Base-by-base conservation (phyloP, 768 basidiomycete species). In the Pulveroboletus sp. region DNA sequence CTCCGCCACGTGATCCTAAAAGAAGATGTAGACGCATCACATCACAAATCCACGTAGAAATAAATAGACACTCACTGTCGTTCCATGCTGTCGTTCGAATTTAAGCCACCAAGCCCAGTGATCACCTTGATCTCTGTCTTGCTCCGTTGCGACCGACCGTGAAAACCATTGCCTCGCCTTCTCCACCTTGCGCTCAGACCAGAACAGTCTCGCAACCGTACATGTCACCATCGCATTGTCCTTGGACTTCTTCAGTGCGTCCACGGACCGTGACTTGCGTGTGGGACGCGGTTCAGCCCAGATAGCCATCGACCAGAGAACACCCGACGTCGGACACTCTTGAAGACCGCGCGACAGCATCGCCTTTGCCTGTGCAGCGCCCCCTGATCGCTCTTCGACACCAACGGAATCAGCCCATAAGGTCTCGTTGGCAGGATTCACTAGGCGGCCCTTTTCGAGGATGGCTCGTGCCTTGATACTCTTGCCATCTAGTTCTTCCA, bases 21-120 rank as follows among this genome's bases (percentile, higher is more conserved):
- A 8, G 9, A 18, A 18, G n/a, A n/a, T 7, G 36, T 42, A 1
- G 51, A 37, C 15, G n/a, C 38, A 27, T 24, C 4, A 32, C 9
- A 46, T 38, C 42, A 38, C 26, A n/a, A 31, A 37, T n/a, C 43
- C 27, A 27, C 50, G 6, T 30, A 27, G 27, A 30, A 30, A 30
- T 11, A 61, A 43, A 58, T 2, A 45, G n/a, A n/a, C n/a, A n/a
- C 80, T 43, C 41, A 89, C 91, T 68, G 78, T 74, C 6, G 81
- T 88, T 5, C 94, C 94, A 68, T 97, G 89, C 68, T 94, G 84
- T 53, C 82, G 74, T 74, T 98, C 95, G 70, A 98, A 99, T 71
- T 86, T 92, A 60, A 90, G 73, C 93, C 94, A 97, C 93, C 94
- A 97, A 2, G 79, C 96, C 93, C 94, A 98, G 6, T 83, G 77